Percentiles rank a stretch among this genome's conserved stretches.
Conservation (phyloP, 139 green algal genomes). For the Chlamydomonas schloesseri region DNA sequence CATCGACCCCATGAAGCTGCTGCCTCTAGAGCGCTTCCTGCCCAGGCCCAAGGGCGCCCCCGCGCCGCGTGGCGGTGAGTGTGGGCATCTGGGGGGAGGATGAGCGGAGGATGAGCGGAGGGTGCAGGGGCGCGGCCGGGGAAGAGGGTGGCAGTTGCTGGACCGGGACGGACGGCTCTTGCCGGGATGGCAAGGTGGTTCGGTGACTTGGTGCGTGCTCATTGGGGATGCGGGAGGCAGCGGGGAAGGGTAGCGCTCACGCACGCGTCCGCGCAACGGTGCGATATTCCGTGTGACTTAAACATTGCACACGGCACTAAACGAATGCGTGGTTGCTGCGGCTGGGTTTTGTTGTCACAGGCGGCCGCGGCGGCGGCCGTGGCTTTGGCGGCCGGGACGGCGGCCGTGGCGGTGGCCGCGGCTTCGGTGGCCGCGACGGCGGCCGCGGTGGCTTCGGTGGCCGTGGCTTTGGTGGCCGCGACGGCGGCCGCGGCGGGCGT, state of each 20-base stretch:
- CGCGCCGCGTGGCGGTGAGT: slow-evolving; percentile 14
- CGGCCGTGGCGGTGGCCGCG: slow-evolving; percentile 26
- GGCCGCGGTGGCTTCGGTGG: slow-evolving; percentile 52
- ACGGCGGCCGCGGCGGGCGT: slow-evolving; percentile 37
- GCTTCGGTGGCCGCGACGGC: slow-evolving; percentile 42
- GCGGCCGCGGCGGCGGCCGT: slow-evolving; percentile 37
- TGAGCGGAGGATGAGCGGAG: too few relatives aligned
- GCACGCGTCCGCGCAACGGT: too few relatives aligned
- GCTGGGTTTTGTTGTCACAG: not conserved
- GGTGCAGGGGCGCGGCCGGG: too few relatives aligned
- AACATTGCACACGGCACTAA: not conserved
- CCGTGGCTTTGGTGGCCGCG: slow-evolving; percentile 41
- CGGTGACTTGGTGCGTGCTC: too few relatives aligned
- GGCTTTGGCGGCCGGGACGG: slow-evolving; percentile 50
- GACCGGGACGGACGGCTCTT: too few relatives aligned
- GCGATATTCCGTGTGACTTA: too few relatives aligned
- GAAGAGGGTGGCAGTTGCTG: not conserved
- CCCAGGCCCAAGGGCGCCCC: slow-evolving; percentile 85
- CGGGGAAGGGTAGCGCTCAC: too few relatives aligned
- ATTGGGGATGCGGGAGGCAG: too few relatives aligned
- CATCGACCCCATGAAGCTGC: slow-evolving; percentile 93
- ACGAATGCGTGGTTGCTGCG: not conserved
- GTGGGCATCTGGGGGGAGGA: not conserved
- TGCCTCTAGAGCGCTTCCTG: slow-evolving; percentile 92
- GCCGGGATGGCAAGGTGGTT: too few relatives aligned